A percentile compares a stretch with the other conserved stretches of the same genome.
Evolutionary conservation across 2,329 filamentous ascomycete species (phyloP).

Genomic region (Aspergillus proliferans): DNA sequence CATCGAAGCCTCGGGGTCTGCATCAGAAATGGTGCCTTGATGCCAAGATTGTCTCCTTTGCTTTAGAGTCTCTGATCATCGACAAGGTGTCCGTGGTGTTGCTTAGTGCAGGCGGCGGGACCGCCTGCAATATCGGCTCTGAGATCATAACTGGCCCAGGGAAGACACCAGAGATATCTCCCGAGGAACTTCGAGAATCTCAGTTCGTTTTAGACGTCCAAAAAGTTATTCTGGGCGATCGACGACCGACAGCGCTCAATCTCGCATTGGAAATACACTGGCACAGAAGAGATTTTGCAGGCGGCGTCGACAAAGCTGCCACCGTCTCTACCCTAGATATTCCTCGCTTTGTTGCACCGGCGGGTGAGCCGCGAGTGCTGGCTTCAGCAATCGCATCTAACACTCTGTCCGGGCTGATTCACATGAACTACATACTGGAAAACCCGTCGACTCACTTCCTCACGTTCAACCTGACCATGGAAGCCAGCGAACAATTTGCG

Average conservation of each 20-base stretch:
- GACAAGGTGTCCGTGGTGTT: conserved; percentile 61
- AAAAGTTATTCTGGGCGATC: conserved; percentile 75
- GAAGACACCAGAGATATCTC: conserved; percentile 43
- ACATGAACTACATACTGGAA: conserved; percentile 68
- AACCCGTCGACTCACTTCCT: conserved; percentile 93
- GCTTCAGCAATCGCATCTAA: conserved; percentile 38
- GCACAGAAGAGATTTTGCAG: conserved; percentile 51
- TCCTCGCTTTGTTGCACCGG: conserved; percentile 72
- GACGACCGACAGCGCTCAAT: conserved; percentile 67
- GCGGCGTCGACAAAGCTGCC: conserved; percentile 24
- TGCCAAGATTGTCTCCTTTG: conserved; percentile 68
- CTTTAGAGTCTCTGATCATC: conserved; percentile 55
- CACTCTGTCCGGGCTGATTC: conserved; percentile 29
- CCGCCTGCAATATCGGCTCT: conserved; percentile 48
- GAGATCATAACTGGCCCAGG: conserved; percentile 27
- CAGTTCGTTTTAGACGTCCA: conserved; percentile 68
- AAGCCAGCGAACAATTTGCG: conserved; percentile 84
- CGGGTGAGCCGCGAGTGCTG: conserved; percentile 80
- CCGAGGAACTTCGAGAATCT: conserved; percentile 64
- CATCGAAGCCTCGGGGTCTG: conserved; percentile 53
- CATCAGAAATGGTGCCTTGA: conserved; percentile 75
- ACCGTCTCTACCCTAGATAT: conserved; percentile 68
- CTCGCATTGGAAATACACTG: conserved; percentile 70
- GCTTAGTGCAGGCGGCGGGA: conserved; percentile 55
- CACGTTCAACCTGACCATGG: conserved; percentile 87